Conservation (phyloP, 305 asterid genomes). For the Solanum aculeatissimum region DNA sequence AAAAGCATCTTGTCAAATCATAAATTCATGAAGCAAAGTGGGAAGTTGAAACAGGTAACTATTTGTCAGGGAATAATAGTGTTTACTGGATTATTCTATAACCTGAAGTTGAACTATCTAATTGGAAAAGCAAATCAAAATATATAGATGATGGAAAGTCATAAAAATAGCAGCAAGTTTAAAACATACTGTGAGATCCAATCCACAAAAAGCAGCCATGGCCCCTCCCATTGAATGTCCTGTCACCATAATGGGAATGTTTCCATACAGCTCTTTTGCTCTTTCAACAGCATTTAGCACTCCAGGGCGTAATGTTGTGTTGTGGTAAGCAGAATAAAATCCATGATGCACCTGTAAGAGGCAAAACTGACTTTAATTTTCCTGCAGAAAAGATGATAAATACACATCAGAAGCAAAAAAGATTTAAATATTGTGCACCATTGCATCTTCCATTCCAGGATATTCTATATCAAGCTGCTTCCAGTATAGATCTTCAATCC, state of each 20-base stretch:
- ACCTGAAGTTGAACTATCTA: background rate
- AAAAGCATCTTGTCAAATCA: background rate
- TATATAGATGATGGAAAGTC: background rate
- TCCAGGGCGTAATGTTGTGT: constrained; percentile 73
- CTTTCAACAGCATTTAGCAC: constrained; percentile 49
- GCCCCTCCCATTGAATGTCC: constrained; percentile 99
- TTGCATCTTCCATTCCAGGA: constrained; percentile 87
- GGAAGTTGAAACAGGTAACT: background rate
- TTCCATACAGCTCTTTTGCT: constrained; percentile 56
- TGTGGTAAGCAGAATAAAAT: constrained; percentile 84
- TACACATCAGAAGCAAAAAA: background rate
- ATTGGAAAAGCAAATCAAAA: background rate
- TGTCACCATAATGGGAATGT: constrained; percentile 55
- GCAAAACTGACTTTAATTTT: background rate
- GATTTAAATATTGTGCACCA: constrained; percentile 26
- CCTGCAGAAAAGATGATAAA: background rate
- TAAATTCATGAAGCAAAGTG: background rate
- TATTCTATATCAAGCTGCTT: constrained; percentile 85
- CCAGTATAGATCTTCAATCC: constrained; percentile 97
- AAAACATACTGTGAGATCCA: constrained; percentile 63
- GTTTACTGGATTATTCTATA: background rate
- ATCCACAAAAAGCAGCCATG: constrained; percentile 88
- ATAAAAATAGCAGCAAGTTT: constrained; percentile 1
- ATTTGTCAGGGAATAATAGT: background rate
- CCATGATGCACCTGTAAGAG: constrained; percentile 90